Evolutionary conservation across 179 eudicot species (phyloP).

Genomic region (Vitellaria paradoxa): DNA sequence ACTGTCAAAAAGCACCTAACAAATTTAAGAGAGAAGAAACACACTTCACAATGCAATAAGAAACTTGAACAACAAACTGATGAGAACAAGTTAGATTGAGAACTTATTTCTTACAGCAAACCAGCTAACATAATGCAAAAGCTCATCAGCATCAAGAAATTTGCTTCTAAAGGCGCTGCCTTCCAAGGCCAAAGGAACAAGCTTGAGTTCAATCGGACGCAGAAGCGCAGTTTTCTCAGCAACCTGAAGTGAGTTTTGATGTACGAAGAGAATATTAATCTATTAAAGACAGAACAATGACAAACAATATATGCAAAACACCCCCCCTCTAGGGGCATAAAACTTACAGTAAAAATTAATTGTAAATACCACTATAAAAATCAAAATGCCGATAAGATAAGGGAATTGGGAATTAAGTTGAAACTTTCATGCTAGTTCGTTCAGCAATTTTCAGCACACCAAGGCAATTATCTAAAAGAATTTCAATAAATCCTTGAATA

Average conservation of each 20-base stretch:
- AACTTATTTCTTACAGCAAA: conserved; percentile 59
- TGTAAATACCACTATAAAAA: not conserved
- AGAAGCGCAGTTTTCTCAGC: conserved; percentile 87
- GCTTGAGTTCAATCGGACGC: conserved; percentile 78
- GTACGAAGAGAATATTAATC: conserved; percentile 2
- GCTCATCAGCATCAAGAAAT: conserved; percentile 82
- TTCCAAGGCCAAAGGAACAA: conserved; percentile 84
- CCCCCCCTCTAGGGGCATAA: not conserved
- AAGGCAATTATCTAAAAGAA: not conserved
- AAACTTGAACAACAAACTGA: not conserved
- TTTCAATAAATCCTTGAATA: not conserved
- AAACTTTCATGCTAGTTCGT: not conserved
- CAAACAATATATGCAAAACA: not conserved
- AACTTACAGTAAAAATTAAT: not conserved
- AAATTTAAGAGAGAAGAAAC: not conserved
- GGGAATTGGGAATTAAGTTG: not conserved
- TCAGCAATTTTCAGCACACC: conserved; percentile 10
- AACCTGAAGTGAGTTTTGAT: conserved; percentile 48
- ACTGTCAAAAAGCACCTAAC: not conserved
- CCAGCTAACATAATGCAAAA: conserved; percentile 85
- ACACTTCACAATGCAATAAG: not conserved
- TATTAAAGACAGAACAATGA: conserved; percentile 6
- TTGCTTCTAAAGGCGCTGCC: conserved; percentile 88
- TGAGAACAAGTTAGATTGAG: not conserved
- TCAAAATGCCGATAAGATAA: not conserved